A percentile compares a stretch with the other conserved stretches of the same genome.
phyloP scores from a whole-genome alignment of 2,329 filamentous ascomycete genomes.

The Hyphodiscus sp. region DNA sequence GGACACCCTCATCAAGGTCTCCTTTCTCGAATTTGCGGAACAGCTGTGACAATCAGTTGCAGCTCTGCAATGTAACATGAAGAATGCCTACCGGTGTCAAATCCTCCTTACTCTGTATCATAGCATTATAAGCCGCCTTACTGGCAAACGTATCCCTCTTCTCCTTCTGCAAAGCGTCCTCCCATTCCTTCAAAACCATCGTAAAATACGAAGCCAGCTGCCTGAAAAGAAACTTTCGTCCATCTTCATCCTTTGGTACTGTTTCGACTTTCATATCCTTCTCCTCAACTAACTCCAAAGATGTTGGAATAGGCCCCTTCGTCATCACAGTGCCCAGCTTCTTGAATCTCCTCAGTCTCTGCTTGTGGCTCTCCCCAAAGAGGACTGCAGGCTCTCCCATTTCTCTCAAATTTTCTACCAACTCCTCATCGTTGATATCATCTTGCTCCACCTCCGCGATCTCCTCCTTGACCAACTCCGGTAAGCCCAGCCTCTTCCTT shows the following conservation, averaged over 20 bases:
- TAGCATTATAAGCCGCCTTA: conserved; percentile 74
- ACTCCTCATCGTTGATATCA: conserved; percentile 65
- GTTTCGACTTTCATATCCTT: conserved; percentile 78
- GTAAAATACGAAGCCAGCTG: conserved; percentile 95
- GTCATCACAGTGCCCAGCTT: conserved; percentile 56
- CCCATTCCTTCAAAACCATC: conserved; percentile 89
- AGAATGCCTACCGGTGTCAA: conserved; percentile 61
- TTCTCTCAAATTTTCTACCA: conserved; percentile 60
- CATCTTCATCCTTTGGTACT: conserved; percentile 56
- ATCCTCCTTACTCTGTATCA: conserved; percentile 81
- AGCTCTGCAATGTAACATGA: background rate
- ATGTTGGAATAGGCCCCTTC: conserved; percentile 81
- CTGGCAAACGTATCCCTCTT: conserved; percentile 63
- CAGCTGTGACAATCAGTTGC: conserved; percentile 40
- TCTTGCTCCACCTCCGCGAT: conserved; percentile 43
- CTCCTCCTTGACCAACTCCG: conserved; percentile 57
- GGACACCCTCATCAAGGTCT: conserved; percentile 70
- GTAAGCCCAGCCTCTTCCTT: conserved; percentile 72
- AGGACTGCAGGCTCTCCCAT: conserved; percentile 67
- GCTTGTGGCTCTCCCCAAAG: conserved; percentile 74
- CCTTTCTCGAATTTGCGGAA: conserved; percentile 83
- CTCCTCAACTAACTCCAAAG: conserved; percentile 70
- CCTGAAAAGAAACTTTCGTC: conserved; percentile 66
- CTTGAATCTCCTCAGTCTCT: conserved; percentile 64
- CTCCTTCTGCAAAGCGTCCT: conserved; percentile 65